Conservation (phyloP, 208 protist species). For the Leishmania lainsoni region DNA sequence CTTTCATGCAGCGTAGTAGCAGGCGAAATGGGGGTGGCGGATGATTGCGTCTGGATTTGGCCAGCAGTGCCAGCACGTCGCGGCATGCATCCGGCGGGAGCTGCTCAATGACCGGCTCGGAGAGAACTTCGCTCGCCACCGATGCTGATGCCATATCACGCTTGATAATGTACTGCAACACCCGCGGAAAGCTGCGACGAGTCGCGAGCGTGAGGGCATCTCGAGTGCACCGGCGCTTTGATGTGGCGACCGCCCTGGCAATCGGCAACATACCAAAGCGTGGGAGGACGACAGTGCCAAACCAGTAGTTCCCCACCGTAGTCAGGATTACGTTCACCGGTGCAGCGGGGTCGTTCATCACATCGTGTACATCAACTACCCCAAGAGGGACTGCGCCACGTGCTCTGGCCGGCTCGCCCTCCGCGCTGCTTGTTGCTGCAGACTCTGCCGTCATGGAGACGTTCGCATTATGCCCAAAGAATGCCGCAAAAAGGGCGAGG, state of each 20-base stretch:
- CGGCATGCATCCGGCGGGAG: conserved; percentile 50
- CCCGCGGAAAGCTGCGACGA: conserved; percentile 63
- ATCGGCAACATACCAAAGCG: conserved; percentile 59
- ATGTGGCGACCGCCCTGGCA: conserved; percentile 58
- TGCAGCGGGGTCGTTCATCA: conserved; percentile 1
- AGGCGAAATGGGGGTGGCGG: conserved; percentile 35
- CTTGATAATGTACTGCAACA: conserved; percentile 63
- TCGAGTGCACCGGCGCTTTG: conserved; percentile 50
- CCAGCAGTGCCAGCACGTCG: conserved; percentile 44
- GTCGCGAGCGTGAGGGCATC: conserved; percentile 81
- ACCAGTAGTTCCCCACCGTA: conserved; percentile 74
- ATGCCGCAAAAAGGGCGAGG: conserved; percentile 69
- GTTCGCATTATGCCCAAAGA: conserved; percentile 47
- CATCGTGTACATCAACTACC: not conserved
- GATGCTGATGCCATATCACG: conserved; percentile 47
- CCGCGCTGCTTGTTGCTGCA: not conserved
- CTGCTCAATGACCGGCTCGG: conserved; percentile 59
- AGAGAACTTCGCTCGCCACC: conserved; percentile 58
- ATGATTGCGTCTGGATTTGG: not conserved
- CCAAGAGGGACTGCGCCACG: not conserved
- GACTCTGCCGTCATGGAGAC: not conserved
- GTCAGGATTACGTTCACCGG: conserved; percentile 51
- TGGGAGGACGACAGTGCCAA: conserved; percentile 69
- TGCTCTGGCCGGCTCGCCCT: not conserved
- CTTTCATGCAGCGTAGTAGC: conserved; percentile 33